Percentiles rank a stretch among this genome's conserved stretches.
These are phyloP conservation scores for Rutstroemia sp. DNA, from an alignment of 2,329 filamentous ascomycete species.

Conservation along the genomic window DNA sequence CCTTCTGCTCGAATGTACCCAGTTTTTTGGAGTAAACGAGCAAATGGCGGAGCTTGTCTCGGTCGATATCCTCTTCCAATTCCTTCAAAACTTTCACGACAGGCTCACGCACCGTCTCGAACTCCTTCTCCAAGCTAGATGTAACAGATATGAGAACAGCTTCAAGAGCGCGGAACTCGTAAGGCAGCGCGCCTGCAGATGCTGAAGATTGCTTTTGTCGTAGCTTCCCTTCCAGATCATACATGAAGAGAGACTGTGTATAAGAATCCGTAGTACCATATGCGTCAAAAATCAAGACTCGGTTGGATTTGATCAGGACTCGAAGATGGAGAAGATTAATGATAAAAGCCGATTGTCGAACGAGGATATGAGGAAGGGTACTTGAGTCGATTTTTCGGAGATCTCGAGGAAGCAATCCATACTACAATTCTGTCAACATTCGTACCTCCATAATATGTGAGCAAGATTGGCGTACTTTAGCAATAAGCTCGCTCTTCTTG, in stretches of 20 bases:
- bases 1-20: slow-evolving; percentile 96
- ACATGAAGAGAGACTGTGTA: slow-evolving; percentile 95
- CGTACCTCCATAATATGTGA: neutral
- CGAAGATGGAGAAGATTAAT: slow-evolving; percentile 95
- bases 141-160: slow-evolving; percentile 93
- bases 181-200: slow-evolving; percentile 64
- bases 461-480: slow-evolving; percentile 54
- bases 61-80: slow-evolving; percentile 92
- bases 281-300: slow-evolving; percentile 90
- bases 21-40: slow-evolving; percentile 93
- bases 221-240: slow-evolving; percentile 88
- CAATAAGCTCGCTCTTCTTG: slow-evolving; percentile 94
- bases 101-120: slow-evolving; percentile 86
- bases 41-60: slow-evolving; percentile 83
- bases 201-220: slow-evolving; percentile 63
- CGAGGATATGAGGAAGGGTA: slow-evolving; percentile 87
- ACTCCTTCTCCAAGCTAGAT: slow-evolving; percentile 84
- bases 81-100: slow-evolving; percentile 84
- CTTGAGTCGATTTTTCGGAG: slow-evolving; percentile 97
- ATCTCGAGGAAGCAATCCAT: slow-evolving; percentile 87
- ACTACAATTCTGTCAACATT: slow-evolving; percentile 43
- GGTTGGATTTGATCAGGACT: slow-evolving; percentile 89
- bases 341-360: slow-evolving; percentile 86
- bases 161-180: slow-evolving; percentile 94
- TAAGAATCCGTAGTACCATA: slow-evolving; percentile 94